A percentile compares a stretch with the other conserved stretches of the same genome.
These are phyloP conservation scores for Potentilla sterilis DNA, from an alignment of 306 rosid species.

Conservation along the genomic window DNA sequence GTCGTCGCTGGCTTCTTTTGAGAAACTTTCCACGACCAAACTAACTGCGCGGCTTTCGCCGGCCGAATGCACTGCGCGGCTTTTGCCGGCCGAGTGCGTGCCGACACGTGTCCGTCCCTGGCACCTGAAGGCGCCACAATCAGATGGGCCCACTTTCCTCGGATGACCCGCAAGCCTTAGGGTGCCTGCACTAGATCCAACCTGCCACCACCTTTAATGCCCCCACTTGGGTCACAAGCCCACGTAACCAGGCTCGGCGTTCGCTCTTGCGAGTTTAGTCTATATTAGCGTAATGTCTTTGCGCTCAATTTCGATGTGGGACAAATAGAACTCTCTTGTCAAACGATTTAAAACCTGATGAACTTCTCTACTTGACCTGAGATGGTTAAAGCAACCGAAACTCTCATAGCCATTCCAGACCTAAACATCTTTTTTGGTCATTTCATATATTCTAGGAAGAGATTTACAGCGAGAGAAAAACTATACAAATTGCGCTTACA, in stretches of 20 bases:
- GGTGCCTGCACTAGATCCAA: fast-evolving
- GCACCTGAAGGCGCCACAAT: too few relatives aligned
- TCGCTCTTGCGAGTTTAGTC: fast-evolving
- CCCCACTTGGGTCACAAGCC: neutral
- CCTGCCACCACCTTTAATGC: neutral
- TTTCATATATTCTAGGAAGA: neutral
- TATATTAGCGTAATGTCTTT: neutral
- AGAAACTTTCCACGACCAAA: too few relatives aligned
- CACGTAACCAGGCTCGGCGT: neutral
- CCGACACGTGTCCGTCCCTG: too few relatives aligned
- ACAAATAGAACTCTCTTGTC: neutral
- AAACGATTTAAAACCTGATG: neutral
- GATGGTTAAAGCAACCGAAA: neutral
- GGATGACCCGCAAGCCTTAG: neutral
- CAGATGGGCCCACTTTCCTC: neutral
- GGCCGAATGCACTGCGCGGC: too few relatives aligned
- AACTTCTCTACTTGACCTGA: neutral
- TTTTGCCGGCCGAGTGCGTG: too few relatives aligned
- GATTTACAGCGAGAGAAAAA: neutral
- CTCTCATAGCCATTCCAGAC: neutral
- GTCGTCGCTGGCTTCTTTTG: too few relatives aligned
- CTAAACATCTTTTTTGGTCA: neutral
- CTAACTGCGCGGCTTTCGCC: too few relatives aligned
- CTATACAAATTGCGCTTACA: neutral
- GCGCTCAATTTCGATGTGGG: neutral